Evolutionary conservation across 306 rosid genomes (phyloP).

Genomic region (Albizia julibrissin): DNA sequence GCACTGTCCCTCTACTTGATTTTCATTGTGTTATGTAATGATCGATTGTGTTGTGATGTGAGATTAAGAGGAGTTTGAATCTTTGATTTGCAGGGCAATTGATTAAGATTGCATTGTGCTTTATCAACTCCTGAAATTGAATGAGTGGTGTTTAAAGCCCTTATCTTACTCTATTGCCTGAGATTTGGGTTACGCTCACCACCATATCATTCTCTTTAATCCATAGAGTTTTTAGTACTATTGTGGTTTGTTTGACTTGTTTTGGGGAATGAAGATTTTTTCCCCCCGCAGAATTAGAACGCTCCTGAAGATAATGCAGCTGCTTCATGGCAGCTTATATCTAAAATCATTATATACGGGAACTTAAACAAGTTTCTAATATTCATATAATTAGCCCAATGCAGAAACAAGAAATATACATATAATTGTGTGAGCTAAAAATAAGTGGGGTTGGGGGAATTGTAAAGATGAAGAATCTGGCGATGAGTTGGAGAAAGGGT

Average conservation of each 20-base stretch:
- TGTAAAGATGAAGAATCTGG: no score
- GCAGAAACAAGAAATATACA: no score
- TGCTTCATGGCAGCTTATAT: not conserved
- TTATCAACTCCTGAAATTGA: slow-evolving; percentile 49
- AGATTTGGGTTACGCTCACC: slow-evolving; percentile 78
- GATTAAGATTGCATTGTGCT: slow-evolving; percentile 33
- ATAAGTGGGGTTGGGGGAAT: no score
- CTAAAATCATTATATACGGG: no score
- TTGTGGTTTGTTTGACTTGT: not conserved
- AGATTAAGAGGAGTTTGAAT: slow-evolving; percentile 41
- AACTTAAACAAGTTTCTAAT: no score
- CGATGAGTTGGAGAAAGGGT: no score
- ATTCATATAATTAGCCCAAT: no score
- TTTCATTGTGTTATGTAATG: not conserved
- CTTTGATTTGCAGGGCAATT: slow-evolving; percentile 36
- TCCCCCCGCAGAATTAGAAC: not conserved
- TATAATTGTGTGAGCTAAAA: no score
- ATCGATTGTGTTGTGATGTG: not conserved
- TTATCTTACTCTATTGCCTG: slow-evolving; percentile 20
- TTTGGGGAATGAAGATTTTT: not conserved
- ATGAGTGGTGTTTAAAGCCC: slow-evolving; percentile 78
- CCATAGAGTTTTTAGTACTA: not conserved
- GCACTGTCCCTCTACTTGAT: slow-evolving; percentile 36
- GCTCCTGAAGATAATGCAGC: not conserved
- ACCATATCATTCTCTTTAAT: slow-evolving; percentile 29